These are phyloP conservation scores for Aspergillus fijiensis DNA, from an alignment of 2,329 filamentous ascomycete genomes.

Conservation along the genomic window DNA sequence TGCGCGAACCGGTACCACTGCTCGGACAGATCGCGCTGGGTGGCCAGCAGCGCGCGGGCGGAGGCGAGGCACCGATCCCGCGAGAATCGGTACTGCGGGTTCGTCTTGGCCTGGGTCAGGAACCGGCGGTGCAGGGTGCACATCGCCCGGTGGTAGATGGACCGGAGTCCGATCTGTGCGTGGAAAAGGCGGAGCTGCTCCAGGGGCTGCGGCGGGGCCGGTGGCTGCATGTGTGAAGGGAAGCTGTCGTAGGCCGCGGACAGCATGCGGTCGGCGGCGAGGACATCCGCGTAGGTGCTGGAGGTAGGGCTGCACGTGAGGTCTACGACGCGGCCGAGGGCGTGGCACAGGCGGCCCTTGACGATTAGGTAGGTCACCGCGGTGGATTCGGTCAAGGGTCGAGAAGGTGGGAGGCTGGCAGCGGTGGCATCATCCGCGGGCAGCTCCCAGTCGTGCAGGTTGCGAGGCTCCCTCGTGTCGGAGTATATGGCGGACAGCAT, in stretches of 20 bases:
- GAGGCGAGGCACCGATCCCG: conserved; percentile 4
- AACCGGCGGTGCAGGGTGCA: conserved; percentile 8
- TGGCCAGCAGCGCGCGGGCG: background rate
- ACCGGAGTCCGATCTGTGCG: background rate
- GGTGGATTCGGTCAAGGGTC: conserved; percentile 8
- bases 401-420: background rate
- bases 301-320: background rate
- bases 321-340: conserved; percentile 6
- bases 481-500: conserved; percentile 3
- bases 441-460: conserved; percentile 13
- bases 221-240: conserved; percentile 4
- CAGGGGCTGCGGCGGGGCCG: background rate
- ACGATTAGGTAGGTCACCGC: conserved; percentile 6
- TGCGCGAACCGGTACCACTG: conserved; percentile 7
- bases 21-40: conserved; percentile 2
- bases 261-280: conserved; percentile 3
- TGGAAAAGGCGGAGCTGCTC: background rate
- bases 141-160: conserved; percentile 11
- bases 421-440: background rate
- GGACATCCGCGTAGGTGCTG: background rate
- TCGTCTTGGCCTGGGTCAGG: background rate
- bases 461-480: conserved; percentile 11
- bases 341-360: conserved; percentile 9
- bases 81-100: background rate
- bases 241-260: background rate